A percentile compares a stretch with the other conserved stretches of the same genome.
Conservation (phyloP, 441 rosid species). For the Raphanus hybrid region DNA sequence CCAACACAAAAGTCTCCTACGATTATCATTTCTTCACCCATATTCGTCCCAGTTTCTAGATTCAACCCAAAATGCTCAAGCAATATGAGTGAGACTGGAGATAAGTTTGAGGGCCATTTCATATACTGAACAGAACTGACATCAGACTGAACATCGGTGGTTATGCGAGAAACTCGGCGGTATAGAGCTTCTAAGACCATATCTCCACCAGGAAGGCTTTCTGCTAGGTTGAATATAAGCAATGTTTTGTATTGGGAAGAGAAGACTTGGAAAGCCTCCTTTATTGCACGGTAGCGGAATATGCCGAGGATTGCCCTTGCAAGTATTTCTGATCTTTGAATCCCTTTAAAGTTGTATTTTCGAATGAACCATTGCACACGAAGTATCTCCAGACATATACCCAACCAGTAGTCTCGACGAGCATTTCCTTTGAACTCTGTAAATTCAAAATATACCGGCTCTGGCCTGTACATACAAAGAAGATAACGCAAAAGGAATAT, state of each 20-base stretch:
- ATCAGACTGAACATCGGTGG: slow-evolving; percentile 42
- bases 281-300: slow-evolving; percentile 73
- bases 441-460: slow-evolving; percentile 85
- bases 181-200: slow-evolving; percentile 70
- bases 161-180: slow-evolving; percentile 60
- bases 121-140: slow-evolving; percentile 46
- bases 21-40: slow-evolving; percentile 48
- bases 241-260: slow-evolving; percentile 80
- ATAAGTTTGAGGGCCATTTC: slow-evolving; percentile 55
- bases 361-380: slow-evolving; percentile 72
- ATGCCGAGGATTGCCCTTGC: slow-evolving; percentile 80
- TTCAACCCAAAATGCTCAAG: slow-evolving; percentile 69
- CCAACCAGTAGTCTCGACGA: slow-evolving; percentile 92
- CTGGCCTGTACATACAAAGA: slow-evolving; percentile 52
- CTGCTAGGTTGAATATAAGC: slow-evolving; percentile 87
- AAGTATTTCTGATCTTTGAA: slow-evolving; percentile 69
- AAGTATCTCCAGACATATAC: slow-evolving; percentile 78
- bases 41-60: slow-evolving; percentile 50
- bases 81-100: slow-evolving; percentile 66
- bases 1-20: slow-evolving; percentile 80
- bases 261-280: slow-evolving; percentile 76
- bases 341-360: slow-evolving; percentile 63
- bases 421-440: slow-evolving; percentile 93
- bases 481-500: slow-evolving; percentile 23
- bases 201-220: slow-evolving; percentile 93